Evolutionary conservation across 257 asterid genomes (phyloP), one percentile per base, ranked within the genome.

Genomic region (Scutellaria baicalensis): DNA sequence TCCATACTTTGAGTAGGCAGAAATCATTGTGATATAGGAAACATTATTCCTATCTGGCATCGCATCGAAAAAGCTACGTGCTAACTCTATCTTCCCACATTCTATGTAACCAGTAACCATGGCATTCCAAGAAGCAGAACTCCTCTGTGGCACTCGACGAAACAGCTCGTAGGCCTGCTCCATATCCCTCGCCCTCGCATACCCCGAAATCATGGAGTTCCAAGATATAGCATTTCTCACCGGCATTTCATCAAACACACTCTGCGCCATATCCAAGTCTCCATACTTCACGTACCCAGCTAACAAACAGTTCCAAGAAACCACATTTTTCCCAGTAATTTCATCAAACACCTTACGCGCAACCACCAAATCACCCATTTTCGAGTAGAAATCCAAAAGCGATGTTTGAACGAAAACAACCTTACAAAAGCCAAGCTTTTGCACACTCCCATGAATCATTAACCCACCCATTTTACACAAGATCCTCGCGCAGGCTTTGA

Each of bases 231-330:
- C 84, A 57, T 92, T 92, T 72, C 60, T 92, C 78, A 54, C 73
- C 0, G 97, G 94, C 92, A 89, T 92, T 58, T 86, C 92, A 66
- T 83, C 88, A 36, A 89, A 92, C 74, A 87, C 78, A 36, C 75
- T 66, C 64, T 70, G 85, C 1, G 92, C 97, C 88, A 69, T 83
- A 10, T 64, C 84, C 49, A 92, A 51, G 16, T 88, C 82, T 47
- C 91, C 92, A 6, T 61, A 62, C 68, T 78, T 92, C 0, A 86
- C 81, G 21, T 93, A 85, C 69, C 94, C 93, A 0, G 88, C 82
- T 5, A 93, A 62, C 70, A 93, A 57, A 35, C 94, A 88, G 78
- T 91, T 93, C 98, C 98, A 93, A 1, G 96, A 79, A 4, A 91
- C 95, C 38, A 91, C 81, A 64, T 87, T 89, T 73, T 71, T 87